A percentile compares a stretch with the other conserved stretches of the same genome.
Evolutionary conservation across 192 early-diverging fungal species (phyloP).

Genomic region (Pilaira anomala): DNA sequence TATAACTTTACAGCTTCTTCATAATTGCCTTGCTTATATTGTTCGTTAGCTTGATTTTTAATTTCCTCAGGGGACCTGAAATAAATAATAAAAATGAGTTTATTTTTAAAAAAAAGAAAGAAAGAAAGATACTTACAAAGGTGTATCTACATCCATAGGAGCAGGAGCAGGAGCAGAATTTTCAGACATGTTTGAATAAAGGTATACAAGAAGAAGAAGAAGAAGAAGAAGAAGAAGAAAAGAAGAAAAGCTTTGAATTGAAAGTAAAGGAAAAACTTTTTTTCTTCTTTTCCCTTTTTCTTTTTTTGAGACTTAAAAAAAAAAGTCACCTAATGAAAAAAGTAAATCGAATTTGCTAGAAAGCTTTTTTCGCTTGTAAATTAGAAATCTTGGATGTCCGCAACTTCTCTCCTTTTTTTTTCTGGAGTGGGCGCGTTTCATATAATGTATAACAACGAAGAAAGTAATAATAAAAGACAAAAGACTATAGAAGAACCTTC

Average conservation of each 20-base stretch:
- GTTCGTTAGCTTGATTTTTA: conserved; percentile 66
- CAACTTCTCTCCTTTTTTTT: not conserved
- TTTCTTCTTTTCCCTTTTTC: too few species aligned
- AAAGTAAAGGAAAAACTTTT: too few species aligned
- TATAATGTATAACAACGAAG: not conserved
- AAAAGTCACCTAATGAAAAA: too few species aligned
- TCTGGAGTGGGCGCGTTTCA: too few species aligned
- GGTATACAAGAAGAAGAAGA: not conserved
- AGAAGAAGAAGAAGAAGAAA: not conserved
- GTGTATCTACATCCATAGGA: conserved; percentile 1
- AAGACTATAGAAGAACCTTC: not conserved
- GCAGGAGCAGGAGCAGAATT: not conserved
- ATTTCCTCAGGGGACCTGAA: conserved; percentile 56
- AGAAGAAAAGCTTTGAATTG: too few species aligned
- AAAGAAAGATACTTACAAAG: not conserved
- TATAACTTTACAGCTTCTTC: conserved; percentile 66
- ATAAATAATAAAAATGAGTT: not conserved
- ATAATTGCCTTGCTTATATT: conserved; percentile 71
- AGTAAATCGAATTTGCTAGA: too few species aligned
- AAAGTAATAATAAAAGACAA: not conserved
- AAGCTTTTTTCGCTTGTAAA: too few species aligned
- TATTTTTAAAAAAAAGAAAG: not conserved
- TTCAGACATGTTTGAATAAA: not conserved
- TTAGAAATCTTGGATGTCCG: too few species aligned
- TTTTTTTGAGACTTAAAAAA: too few species aligned